Evolutionary conservation across 495 filamentous ascomycete species (phyloP).

Genomic region (Lepraria neglecta): DNA sequence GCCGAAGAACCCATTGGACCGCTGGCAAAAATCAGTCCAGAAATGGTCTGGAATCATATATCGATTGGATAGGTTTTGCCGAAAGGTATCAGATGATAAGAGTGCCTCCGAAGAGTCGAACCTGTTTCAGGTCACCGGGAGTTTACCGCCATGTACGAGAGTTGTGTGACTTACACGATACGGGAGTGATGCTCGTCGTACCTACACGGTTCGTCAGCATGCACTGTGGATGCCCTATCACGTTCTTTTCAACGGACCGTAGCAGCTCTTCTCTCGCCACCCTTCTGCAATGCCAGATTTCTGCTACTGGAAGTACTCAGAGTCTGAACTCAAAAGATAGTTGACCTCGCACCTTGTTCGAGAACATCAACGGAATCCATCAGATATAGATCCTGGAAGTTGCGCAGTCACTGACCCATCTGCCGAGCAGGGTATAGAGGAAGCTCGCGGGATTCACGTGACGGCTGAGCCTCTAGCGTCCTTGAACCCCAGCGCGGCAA

Average conservation of each 20-base stretch:
- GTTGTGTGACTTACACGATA: constrained; percentile 11
- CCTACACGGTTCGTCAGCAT: constrained; percentile 1
- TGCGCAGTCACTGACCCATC: not conserved
- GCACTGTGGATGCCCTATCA: not conserved
- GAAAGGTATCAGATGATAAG: constrained; percentile 12
- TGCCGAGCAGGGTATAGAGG: not conserved
- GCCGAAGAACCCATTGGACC: constrained; percentile 17
- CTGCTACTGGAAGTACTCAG: constrained; percentile 13
- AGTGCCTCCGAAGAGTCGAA: constrained; percentile 2
- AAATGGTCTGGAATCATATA: constrained; percentile 13
- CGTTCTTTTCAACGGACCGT: constrained; percentile 1
- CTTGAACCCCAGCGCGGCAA: no score
- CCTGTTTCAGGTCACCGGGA: not conserved
- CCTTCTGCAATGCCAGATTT: constrained; percentile 11
- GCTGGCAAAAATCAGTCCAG: constrained; percentile 15
- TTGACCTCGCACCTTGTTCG: constrained; percentile 17
- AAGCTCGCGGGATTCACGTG: constrained; percentile 6
- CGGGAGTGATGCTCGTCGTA: constrained; percentile 9
- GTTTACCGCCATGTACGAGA: not conserved
- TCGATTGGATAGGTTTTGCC: constrained; percentile 6
- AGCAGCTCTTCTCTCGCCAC: constrained; percentile 18
- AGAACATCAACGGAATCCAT: constrained; percentile 14
- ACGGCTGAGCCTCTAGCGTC: constrained; percentile 9
- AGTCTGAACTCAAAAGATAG: constrained; percentile 2
- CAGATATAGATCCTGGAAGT: not conserved